Base-by-base conservation (phyloP, 768 basidiomycete species). In the Termitomyces heimii region DNA sequence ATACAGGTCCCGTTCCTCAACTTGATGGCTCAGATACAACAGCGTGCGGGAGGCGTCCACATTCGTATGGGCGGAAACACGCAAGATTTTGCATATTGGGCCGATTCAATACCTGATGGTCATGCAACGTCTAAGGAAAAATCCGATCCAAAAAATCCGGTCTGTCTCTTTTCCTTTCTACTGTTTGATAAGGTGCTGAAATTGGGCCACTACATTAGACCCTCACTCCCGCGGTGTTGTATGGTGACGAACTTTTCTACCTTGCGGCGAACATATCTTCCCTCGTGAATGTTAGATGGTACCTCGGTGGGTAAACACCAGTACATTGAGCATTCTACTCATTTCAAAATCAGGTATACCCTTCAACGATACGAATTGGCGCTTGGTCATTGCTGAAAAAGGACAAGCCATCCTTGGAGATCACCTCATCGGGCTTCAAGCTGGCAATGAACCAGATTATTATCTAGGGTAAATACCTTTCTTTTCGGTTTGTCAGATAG, bases 391-490 rank as follows among this genome's bases (percentile, higher is more conserved):
- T 31, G 85, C 83, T 7, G 77, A 82, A 64, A 69, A 78, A 40
- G 82, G 82, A 4, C 78, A 88, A 65, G 60, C 68, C 18, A 84
- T 89, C 57, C 73, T 92, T 1, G 89, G 89, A 1, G 71, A 79
- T 49, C 76, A 82, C 58, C 71, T 92, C 20, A 68, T 86, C n/a
- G 89, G 85, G 0, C 69, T 88, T 8, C 85, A 89, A 66, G 80
- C 83, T 1, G 88, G 84, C 2, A 90, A 92, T 66, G 89, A 92
- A 70, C 89, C 89, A 16, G 89, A 93, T 73, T 78, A 90, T 60
- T 92, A 86, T 61, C 70, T 75, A 10, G 57, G 65, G 67, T 76
- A 70, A 10, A 68, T 1, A 0, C 8, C 8, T 32, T 46, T 8
- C 6, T 20, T 9, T 37, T 13, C 18, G 4, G 24, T 16, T 7